Base-by-base conservation (phyloP, 2,329 filamentous ascomycete genomes). In the Monascus ruber region DNA sequence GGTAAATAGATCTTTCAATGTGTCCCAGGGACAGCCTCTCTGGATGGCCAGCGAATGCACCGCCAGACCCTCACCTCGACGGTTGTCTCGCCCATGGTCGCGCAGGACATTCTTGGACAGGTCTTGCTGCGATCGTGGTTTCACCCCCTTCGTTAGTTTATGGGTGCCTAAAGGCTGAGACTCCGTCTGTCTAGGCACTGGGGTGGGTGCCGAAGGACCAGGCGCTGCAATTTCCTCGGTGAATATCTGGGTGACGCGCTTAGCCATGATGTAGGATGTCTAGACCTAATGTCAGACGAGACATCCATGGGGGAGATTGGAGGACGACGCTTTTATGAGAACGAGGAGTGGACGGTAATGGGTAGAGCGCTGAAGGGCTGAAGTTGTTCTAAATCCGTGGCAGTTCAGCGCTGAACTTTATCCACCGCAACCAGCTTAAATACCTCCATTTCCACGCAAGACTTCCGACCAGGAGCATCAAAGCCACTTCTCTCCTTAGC, bases 1-100 rank as follows among this genome's bases (percentile, higher is more conserved):
- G 43, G 36, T 43, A 37, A 46, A 46, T 33, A 41, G 35, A 36
- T 41, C 36, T 39, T 46, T 36, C 29, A 43, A 42, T 40, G 41
- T 45, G 35, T 43, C 37, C 43, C 43, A 45, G 26, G 41, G 44
- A 35, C 33, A 46, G 29, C 37, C 36, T 38, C 37, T 40, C 36
- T 34, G 31, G 35, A 40, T 38, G 35, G 42, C 37, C 6, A 42
- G 11, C 29, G 38, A 41, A 29, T 46, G n/a, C 5, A 2, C 6
- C 6, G 11, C 39, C 1, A 38, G 27, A 17, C 42, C 42, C 17
- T 17, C 17, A 11, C 38, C 24, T 26, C 36, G 39, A 35, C 33
- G 42, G 39, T 32, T 28, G 17, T 6, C 2, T 25, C 37, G 39
- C 5, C 29, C 24, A 26, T 33, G 17, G 27, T 27, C 33, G n/a